Conservation (phyloP, 148 eudicot genomes). For the Cornus kousa region DNA sequence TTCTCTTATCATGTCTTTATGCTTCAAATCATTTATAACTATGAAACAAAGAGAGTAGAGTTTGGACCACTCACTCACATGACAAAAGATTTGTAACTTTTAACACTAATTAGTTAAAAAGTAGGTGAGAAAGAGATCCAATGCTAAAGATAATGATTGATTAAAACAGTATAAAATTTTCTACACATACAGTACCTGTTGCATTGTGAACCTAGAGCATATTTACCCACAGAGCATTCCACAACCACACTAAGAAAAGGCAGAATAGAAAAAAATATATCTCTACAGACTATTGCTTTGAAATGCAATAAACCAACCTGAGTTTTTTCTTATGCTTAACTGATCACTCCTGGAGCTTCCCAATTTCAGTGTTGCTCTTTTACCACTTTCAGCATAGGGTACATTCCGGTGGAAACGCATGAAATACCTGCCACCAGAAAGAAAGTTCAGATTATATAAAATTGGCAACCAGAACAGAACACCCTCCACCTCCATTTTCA, state of each 20-base stretch:
- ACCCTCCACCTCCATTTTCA: not conserved
- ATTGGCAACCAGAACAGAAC: not conserved
- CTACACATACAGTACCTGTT: not conserved
- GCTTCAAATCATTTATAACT: not conserved
- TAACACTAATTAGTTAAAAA: not conserved
- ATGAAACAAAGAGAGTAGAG: not conserved
- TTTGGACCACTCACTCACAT: not conserved
- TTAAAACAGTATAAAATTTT: not conserved
- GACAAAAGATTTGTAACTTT: not conserved
- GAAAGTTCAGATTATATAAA: conserved; percentile 10
- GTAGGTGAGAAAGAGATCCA: not conserved
- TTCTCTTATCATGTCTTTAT: not conserved
- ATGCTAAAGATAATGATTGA: not conserved
- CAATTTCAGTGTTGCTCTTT: conserved; percentile 24
- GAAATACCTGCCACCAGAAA: conserved; percentile 32
- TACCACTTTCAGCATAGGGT: conserved; percentile 29
- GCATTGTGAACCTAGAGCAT: not conserved
- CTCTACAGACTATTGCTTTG: not conserved
- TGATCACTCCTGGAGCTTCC: conserved; percentile 19
- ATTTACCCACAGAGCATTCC: not conserved
- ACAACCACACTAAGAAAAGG: not conserved
- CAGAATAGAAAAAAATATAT: not conserved
- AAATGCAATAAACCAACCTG: conserved; percentile 15
- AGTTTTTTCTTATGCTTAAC: conserved; percentile 10
- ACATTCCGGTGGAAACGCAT: conserved; percentile 30